Evolutionary conservation across 208 protist species (phyloP), one percentile per base, ranked within the genome.

Genomic region (Leptomonas pyrrhocoris): DNA sequence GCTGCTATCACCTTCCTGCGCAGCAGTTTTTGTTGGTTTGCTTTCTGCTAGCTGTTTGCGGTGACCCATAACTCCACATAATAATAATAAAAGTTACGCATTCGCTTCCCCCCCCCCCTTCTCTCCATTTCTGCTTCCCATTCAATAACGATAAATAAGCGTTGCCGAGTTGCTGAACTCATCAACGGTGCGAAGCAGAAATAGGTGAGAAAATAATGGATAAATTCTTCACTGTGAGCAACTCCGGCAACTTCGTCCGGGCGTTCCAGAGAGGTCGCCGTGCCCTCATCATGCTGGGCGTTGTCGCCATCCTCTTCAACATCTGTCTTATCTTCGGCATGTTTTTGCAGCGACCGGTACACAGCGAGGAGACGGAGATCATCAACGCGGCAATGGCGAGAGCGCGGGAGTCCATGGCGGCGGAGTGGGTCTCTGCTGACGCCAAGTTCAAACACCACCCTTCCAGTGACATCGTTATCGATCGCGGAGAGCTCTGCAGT

Each of bases 351-450:
- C 11, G 45, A 27, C 68, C 78, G 11, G 51, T 87, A 34, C 60
- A 57, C 21, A 73, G 55, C 30, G 68, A 82, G 61, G 65, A 84
- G 28, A 59, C 66, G 6, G 78, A 81, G 27, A 74, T 74, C 18
- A 40, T 65, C 34, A 57, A 18, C 6, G 13, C 23, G 23, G 74
- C 60, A 28, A 59, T 65, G 16, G 50, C 12, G 2, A 25, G n/a
- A 16, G 50, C 61, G 25, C 48, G 31, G 11, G 2, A 3, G 30
- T 15, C 30, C 27, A 43, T 61, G 9, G 25, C 11, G 23, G 28
- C 23, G 9, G 74, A 84, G 63, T 87, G 78, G 82, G 23, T 76
- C 8, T 40, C 75, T 16, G 64, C 78, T 13, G 68, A 81, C 16
- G 65, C 45, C 18, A 43, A 64, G n/a, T 34, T 56, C 28, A 53